These are phyloP conservation scores for Phytophthora vignae DNA, from an alignment of 352 stramenopile genomes.

Conservation along the genomic window DNA sequence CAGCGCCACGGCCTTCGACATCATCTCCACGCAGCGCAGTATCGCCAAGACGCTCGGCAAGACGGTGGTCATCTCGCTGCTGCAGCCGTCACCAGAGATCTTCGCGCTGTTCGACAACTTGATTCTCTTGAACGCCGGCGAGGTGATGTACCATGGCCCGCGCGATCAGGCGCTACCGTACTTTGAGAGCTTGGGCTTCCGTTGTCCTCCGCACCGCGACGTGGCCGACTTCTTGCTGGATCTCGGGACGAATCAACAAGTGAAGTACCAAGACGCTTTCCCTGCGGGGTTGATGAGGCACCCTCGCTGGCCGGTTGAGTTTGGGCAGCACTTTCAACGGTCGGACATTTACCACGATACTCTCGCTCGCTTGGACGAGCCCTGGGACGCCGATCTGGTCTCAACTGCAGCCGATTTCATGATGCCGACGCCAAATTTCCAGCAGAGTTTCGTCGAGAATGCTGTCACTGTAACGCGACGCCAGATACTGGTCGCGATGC, in stretches of 20 bases:
- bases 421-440: constrained; percentile 39
- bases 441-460: constrained; percentile 51
- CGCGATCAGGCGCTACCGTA: constrained; percentile 41
- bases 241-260: constrained; percentile 52
- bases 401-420: constrained; percentile 41
- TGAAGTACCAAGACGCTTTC: constrained; percentile 32
- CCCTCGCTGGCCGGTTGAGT: constrained; percentile 35
- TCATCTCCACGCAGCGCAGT: constrained; percentile 53
- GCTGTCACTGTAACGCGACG: constrained; percentile 43
- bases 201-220: constrained; percentile 46
- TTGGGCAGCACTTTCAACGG: constrained; percentile 46
- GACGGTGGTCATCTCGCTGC: constrained; percentile 79
- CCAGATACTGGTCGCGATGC: constrained; percentile 68
- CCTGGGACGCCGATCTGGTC: constrained; percentile 57
- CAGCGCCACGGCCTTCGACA: constrained; percentile 62
- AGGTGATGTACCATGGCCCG: constrained; percentile 81
- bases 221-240: constrained; percentile 57
- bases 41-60: constrained; percentile 55
- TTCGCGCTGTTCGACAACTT: constrained; percentile 95
- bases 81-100: constrained; percentile 93
- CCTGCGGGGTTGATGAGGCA: constrained; percentile 3
- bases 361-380: constrained; percentile 42
- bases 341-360: constrained; percentile 56
- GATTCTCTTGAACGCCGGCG: constrained; percentile 90
- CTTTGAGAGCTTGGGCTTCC: constrained; percentile 54